Percentiles rank a stretch among this genome's conserved stretches.
Evolutionary conservation across 768 basidiomycete species (phyloP).

Genomic region (Xerocomellus intermedius): DNA sequence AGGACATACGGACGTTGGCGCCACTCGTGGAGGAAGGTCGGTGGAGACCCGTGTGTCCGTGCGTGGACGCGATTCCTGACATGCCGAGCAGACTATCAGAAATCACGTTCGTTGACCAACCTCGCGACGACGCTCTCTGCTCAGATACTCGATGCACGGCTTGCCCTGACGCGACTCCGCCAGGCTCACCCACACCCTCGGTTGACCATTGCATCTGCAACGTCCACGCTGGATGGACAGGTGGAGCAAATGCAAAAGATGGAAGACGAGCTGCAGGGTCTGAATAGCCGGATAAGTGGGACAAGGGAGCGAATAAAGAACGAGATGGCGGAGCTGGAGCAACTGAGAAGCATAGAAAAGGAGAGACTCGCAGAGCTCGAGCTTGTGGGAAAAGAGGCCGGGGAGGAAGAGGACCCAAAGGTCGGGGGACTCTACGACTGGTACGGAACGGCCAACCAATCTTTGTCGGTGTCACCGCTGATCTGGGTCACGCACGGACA

Average conservation of each 20-base stretch:
- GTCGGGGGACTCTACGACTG: constrained; percentile 68
- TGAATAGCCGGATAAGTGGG: constrained; percentile 49
- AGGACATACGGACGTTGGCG: constrained; percentile 60
- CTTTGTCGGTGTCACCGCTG: background rate
- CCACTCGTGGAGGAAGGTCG: constrained; percentile 71
- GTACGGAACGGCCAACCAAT: constrained; percentile 38
- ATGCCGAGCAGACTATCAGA: constrained; percentile 51
- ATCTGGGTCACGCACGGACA: constrained; percentile 26
- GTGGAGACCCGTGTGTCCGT: background rate
- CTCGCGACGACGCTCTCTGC: constrained; percentile 63
- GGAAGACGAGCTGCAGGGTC: constrained; percentile 58
- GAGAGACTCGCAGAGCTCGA: constrained; percentile 62
- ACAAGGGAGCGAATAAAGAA: constrained; percentile 64
- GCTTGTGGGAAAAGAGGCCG: constrained; percentile 45
- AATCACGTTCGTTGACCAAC: constrained; percentile 49
- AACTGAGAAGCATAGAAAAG: constrained; percentile 58
- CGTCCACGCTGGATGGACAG: constrained; percentile 70
- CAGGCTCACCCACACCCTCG: constrained; percentile 80
- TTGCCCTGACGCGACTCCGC: constrained; percentile 75
- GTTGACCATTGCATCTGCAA: constrained; percentile 72
- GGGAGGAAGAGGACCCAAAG: constrained; percentile 63
- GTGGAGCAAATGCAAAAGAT: constrained; percentile 78
- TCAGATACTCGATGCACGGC: constrained; percentile 79
- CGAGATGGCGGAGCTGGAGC: constrained; percentile 55
- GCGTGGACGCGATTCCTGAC: background rate